phyloP scores from a whole-genome alignment of 2,329 filamentous ascomycete species.

The Ploettnerulaceae sp. region DNA sequence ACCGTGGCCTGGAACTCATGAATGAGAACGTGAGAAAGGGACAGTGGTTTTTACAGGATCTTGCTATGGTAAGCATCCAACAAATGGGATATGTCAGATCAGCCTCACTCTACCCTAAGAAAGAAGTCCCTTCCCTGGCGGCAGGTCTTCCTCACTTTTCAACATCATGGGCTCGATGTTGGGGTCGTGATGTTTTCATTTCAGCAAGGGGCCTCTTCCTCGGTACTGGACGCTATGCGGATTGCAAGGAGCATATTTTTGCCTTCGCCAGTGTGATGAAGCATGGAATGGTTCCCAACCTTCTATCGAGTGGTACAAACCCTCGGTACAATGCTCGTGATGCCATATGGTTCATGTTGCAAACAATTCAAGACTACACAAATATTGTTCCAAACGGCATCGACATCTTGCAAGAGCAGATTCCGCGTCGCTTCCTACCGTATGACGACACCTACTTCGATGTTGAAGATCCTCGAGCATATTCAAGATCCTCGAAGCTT shows the following conservation, averaged over 20 bases:
- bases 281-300: constrained; percentile 96
- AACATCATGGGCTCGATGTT: constrained; percentile 90
- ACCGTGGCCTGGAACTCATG: constrained; percentile 75
- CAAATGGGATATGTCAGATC: constrained; percentile 86
- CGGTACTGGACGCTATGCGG: constrained; percentile 79
- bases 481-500: constrained; percentile 77
- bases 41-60: constrained; percentile 81
- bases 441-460: constrained; percentile 96
- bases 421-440: constrained; percentile 81
- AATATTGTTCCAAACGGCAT: constrained; percentile 74
- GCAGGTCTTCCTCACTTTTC: constrained; percentile 93
- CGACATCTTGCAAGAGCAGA: constrained; percentile 67
- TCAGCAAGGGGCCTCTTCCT: constrained; percentile 88
- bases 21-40: constrained; percentile 70
- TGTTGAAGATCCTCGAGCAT: constrained; percentile 74
- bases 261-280: constrained; percentile 96
- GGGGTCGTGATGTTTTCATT: constrained; percentile 97
- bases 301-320: constrained; percentile 77
- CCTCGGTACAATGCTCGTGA: constrained; percentile 95
- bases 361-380: constrained; percentile 91
- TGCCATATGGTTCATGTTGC: constrained; percentile 96
- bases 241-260: constrained; percentile 89
- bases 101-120: constrained; percentile 83
- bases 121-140: constrained; percentile 78
- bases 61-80: constrained; percentile 89